Evolutionary conservation across 1,284 basidiomycete genomes (phyloP), one percentile per base, ranked within the genome.

Genomic region (Sanguinoderma infundibulare): DNA sequence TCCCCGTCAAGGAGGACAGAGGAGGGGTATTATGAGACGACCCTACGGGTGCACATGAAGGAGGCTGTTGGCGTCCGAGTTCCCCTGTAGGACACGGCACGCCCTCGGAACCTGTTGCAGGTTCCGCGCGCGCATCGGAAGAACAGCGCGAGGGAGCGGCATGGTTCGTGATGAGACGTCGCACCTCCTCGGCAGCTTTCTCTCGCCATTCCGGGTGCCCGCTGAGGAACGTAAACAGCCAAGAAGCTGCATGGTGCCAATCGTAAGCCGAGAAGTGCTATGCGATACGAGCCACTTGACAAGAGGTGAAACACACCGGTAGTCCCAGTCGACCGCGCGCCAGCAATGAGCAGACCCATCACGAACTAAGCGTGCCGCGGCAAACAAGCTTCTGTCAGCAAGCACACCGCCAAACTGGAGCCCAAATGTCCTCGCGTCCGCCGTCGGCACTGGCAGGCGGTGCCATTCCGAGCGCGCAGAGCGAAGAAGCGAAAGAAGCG

Each of bases 311-410:
- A 73, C 77, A 67, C 62, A 83, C 85, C 84, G 67, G 88, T 89
- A 15, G 87, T 87, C 5, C 90, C 89, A 51, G 89, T 91, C 17
- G 89, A 88, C 69, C 90, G 82, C 47, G 90, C 86, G 20, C 89
- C 90, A 34, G 89, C 89, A 59, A 90, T 87, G 57, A 91, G 78
- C 9, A 91, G 76, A 35, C 90, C 89, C 87, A 91, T 90, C 57
- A 90, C 88, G 73, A 91, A 91, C 89, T 91, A 57, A 53, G 28
- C 42, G 39, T 44, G 12, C n/a, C 42, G 69, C 62, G 69, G 57
- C 17, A 24, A 26, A n/a, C 35, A 68, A 60, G 50, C 32, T 42
- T n/a, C 7, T 20, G 47, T 59, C 63, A 58, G 59, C 36, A 38
- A 44, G 30, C 10, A n/a, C 17, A n/a, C 40, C 32, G n/a, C 30